Base-by-base conservation (phyloP, 176 grass and related monocot genomes). In the Alloteropsis semialata region DNA sequence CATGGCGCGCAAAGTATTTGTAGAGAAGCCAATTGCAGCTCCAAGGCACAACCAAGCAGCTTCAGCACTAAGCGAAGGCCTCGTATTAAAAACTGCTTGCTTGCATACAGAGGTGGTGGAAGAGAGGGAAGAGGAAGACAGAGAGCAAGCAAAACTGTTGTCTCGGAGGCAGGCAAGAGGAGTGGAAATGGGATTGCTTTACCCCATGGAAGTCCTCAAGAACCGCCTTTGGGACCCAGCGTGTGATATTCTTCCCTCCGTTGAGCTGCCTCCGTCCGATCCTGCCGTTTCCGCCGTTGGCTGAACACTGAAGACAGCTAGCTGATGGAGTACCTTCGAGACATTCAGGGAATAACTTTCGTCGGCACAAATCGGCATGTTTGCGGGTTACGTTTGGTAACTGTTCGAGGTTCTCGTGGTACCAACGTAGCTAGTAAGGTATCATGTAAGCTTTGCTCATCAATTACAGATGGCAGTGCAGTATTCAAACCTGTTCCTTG, bases 181-280 rank as follows among this genome's bases (percentile, higher is more conserved):
- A 87, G 88, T 79, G 75, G 76, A 73, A 36, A 65, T 91, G 86
- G 82, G 54, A 92, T 93, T 80, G 72, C 86, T 88, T 95, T 90
- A 58, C 88, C 39, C 66, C 82, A 80, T 85, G 72, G 61, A 92
- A 74, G 65, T 36, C 74, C 82, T 77, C 72, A 92, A 81, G 88
- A 77, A 94, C 42, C 69, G 27, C n/a, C n/a, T 59, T 79, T 25
- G 41, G 66, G 58, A 25, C 72, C 80, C 43, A 56, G 81, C 76
- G 72, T 70, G 25, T 50, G 80, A 64, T 75, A 65, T 39, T 41
- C 65, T 85, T 74, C 75, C 61, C 30, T 49, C 38, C 41, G 25
- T 39, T 65, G 32, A 77, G 81, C 60, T 64, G 73, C 71, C 57
- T 65, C 45, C 58, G 10, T 5, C 9, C 13, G n/a, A n/a, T n/a